phyloP scores from a whole-genome alignment of 176 grass and related monocot species.

The Chrysopogon serrulatus region DNA sequence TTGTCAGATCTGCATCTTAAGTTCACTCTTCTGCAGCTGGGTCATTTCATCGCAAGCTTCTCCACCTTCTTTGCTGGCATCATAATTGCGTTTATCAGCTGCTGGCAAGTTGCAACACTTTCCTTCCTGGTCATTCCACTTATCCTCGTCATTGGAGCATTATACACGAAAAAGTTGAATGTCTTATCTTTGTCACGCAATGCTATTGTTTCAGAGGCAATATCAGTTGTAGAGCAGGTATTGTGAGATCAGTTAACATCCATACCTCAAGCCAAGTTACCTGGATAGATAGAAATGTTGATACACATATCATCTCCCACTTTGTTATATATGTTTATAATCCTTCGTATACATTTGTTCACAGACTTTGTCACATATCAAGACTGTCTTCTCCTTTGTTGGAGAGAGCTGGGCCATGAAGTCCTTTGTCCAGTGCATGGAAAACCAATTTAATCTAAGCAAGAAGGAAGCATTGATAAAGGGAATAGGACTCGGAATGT shows the following conservation, averaged over 20 bases:
- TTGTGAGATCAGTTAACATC: not conserved
- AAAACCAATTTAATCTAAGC: constrained; percentile 48
- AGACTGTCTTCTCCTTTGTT: constrained; percentile 62
- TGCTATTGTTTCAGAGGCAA: constrained; percentile 39
- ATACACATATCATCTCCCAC: not conserved
- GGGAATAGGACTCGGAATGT: constrained; percentile 57
- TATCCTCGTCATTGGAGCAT: constrained; percentile 46
- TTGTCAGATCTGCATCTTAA: constrained; percentile 21
- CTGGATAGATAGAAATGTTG: not conserved
- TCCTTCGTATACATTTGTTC: not conserved
- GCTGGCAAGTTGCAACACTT: constrained; percentile 63
- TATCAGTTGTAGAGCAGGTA: constrained; percentile 62
- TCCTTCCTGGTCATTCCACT: constrained; percentile 52
- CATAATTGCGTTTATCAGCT: constrained; percentile 48
- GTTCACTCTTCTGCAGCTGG: constrained; percentile 39
- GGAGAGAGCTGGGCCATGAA: constrained; percentile 45
- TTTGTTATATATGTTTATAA: not conserved
- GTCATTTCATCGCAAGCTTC: constrained; percentile 58
- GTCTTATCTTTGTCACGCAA: constrained; percentile 24
- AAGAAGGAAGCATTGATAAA: constrained; percentile 59
- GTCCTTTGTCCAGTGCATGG: constrained; percentile 44
- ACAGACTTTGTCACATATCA: constrained; percentile 60
- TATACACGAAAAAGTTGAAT: constrained; percentile 41
- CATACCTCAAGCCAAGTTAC: not conserved
- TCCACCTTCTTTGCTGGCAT: constrained; percentile 50